phyloP scores from a whole-genome alignment of 306 rosid species.

The Malus sieversii region DNA sequence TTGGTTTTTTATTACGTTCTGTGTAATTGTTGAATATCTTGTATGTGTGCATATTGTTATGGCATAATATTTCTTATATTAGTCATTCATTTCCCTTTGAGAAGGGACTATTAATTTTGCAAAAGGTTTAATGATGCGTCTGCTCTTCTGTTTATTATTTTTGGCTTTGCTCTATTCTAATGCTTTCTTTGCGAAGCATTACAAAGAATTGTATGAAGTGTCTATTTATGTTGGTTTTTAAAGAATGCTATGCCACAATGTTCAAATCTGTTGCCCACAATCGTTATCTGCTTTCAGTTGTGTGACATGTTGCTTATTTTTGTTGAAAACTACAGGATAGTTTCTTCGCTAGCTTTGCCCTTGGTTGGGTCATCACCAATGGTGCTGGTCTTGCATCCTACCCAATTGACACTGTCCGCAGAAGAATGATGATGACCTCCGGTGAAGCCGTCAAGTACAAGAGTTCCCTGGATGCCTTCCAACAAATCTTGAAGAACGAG shows the following conservation, averaged over 20 bases:
- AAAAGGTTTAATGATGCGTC: neutral
- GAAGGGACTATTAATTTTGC: neutral
- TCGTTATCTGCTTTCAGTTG: no score
- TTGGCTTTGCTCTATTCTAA: neutral
- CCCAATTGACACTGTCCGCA: conserved; percentile 86
- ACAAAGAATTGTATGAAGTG: neutral
- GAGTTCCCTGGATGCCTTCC: conserved; percentile 66
- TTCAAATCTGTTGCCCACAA: neutral
- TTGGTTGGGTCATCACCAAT: conserved; percentile 87
- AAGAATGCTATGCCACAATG: neutral
- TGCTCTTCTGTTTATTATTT: neutral
- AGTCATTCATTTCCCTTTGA: neutral
- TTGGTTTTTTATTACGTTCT: neutral
- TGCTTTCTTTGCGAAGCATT: neutral
- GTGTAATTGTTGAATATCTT: neutral
- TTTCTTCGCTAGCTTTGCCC: conserved; percentile 84
- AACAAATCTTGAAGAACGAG: conserved; percentile 76
- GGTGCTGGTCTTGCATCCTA: conserved; percentile 91
- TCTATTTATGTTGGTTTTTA: neutral
- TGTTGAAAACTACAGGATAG: conserved; percentile 46
- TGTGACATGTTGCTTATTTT: neutral
- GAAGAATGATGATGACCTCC: conserved; percentile 99
- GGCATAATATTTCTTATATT: neutral
- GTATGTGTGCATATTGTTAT: neutral
- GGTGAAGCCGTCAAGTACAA: conserved; percentile 95